Conservation (phyloP, 371 early-diverging fungal species). For the Dinochytrium kinnereticum region DNA sequence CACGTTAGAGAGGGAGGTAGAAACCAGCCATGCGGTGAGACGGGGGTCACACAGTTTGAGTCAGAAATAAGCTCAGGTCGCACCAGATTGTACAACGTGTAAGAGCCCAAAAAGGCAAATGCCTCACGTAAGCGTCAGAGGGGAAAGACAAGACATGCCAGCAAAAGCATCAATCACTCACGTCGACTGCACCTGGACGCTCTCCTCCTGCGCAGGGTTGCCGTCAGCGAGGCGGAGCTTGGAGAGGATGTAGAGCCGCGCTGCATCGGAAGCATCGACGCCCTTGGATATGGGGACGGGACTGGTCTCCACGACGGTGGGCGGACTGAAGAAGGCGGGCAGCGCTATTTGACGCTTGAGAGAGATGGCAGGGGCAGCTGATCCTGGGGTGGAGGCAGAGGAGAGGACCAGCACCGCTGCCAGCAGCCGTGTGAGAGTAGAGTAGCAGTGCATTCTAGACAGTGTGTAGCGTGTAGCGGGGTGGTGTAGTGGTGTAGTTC, state of each 20-base stretch:
- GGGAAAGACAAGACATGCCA: background rate
- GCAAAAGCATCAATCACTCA: background rate
- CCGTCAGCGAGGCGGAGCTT: background rate
- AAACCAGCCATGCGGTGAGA: background rate
- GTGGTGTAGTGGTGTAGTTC: no score
- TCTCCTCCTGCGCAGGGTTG: background rate
- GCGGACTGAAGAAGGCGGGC: background rate
- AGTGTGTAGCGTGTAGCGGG: no score
- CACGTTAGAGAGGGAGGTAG: no score
- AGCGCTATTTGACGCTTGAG: background rate
- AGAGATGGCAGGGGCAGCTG: background rate
- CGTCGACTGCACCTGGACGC: background rate
- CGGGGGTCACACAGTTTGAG: background rate
- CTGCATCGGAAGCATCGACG: background rate
- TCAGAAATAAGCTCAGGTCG: background rate
- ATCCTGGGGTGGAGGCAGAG: no score
- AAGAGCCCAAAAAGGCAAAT: background rate
- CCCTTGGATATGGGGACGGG: background rate
- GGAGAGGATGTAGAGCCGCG: background rate
- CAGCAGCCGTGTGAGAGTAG: no score
- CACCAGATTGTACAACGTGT: background rate
- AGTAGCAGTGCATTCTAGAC: no score
- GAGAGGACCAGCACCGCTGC: no score
- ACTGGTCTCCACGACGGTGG: background rate
- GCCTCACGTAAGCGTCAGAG: background rate